Evolutionary conservation across 169 alveolate genomes (phyloP).

Genomic region (Haemoproteus tartakovskyi): DNA sequence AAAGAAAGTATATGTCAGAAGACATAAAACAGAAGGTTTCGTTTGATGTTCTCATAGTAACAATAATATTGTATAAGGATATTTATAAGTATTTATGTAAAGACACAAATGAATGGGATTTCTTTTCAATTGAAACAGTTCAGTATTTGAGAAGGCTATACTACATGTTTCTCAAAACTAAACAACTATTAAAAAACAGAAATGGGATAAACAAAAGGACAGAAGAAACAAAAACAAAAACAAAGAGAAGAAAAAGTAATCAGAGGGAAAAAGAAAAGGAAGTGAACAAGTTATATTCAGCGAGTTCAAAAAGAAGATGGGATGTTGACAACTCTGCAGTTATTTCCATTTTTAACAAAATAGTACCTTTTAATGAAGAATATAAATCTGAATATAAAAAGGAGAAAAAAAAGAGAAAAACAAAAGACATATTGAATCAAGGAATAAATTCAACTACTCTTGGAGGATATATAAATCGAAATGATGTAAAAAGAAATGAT

Average conservation of each 20-base stretch:
- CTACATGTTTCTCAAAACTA: slow-evolving; percentile 2
- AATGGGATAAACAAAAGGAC: background rate
- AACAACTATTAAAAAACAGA: background rate
- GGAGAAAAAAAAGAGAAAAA: background rate
- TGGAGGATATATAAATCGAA: no score
- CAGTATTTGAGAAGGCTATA: slow-evolving; percentile 18
- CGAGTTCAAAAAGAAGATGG: no score
- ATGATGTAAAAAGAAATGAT: no score
- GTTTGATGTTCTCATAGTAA: slow-evolving; percentile 14
- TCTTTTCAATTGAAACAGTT: slow-evolving; percentile 7
- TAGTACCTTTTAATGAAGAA: slow-evolving; percentile 2
- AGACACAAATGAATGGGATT: background rate
- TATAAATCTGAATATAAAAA: background rate
- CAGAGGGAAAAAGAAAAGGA: background rate
- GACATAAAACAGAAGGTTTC: slow-evolving; percentile 6
- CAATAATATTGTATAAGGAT: slow-evolving; percentile 3
- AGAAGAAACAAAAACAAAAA: background rate
- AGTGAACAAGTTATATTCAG: no score
- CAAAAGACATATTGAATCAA: background rate
- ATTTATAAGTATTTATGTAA: background rate
- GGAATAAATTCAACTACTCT: no score
- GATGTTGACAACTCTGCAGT: background rate
- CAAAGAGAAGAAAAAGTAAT: background rate
- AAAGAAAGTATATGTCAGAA: slow-evolving; percentile 9
- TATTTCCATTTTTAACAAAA: background rate